Evolutionary conservation across 2,329 filamentous ascomycete species (phyloP).

Genomic region (Truncatella angustata): DNA sequence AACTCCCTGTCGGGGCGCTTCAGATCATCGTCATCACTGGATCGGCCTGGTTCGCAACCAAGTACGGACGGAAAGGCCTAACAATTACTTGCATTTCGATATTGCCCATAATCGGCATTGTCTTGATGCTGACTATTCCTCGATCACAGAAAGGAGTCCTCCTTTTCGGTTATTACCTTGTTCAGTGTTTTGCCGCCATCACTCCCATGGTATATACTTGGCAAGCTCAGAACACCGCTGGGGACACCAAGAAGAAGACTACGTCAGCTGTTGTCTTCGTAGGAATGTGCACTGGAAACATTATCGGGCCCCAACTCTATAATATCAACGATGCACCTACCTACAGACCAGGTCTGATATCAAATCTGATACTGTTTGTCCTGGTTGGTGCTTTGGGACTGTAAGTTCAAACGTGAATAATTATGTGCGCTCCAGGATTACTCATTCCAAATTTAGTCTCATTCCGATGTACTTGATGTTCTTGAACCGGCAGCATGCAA

Average conservation of each 20-base stretch:
- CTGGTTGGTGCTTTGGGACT: conserved; percentile 47
- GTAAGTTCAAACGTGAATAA: conserved; percentile 15
- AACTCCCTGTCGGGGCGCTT: conserved; percentile 37
- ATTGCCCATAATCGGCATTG: conserved; percentile 37
- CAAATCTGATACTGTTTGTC: conserved; percentile 59
- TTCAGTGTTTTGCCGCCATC: conserved; percentile 35
- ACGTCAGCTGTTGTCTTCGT: conserved; percentile 61
- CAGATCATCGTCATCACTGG: conserved; percentile 31
- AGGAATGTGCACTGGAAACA: conserved; percentile 61
- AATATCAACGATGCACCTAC: conserved; percentile 56
- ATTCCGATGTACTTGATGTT: conserved; percentile 38
- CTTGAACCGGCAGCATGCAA: conserved; percentile 49
- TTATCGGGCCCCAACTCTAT: conserved; percentile 63
- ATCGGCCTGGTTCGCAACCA: conserved; percentile 41
- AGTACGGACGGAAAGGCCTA: conserved; percentile 40
- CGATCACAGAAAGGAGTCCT: conserved; percentile 45
- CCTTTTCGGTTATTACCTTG: conserved; percentile 50
- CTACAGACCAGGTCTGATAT: conserved; percentile 56
- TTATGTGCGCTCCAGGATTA: not conserved
- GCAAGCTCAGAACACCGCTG: conserved; percentile 58
- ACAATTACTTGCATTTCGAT: conserved; percentile 38
- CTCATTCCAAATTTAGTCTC: conserved; percentile 16
- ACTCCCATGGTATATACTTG: conserved; percentile 57
- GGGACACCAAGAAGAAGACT: conserved; percentile 66
- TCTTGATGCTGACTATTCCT: conserved; percentile 48